phyloP scores from a whole-genome alignment of 2,329 filamentous ascomycete genomes.

The Cryphonectria radicalis region DNA sequence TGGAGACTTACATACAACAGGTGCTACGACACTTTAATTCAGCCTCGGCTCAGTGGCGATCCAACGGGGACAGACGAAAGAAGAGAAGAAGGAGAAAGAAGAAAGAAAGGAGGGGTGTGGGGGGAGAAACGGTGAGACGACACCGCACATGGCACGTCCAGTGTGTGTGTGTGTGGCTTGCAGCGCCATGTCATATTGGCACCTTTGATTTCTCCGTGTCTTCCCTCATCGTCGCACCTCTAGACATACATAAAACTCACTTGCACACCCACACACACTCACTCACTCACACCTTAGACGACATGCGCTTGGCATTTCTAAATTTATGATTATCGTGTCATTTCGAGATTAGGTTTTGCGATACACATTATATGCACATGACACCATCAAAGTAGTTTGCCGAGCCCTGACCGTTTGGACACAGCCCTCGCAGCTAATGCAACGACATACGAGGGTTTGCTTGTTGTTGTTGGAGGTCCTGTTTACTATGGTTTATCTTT shows the following conservation, averaged over 20 bases:
- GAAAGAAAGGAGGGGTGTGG: background rate
- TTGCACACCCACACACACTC: background rate
- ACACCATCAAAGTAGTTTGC: background rate
- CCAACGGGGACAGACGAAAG: background rate
- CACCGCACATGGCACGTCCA: background rate
- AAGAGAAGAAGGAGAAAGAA: background rate
- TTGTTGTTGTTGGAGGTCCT: no score
- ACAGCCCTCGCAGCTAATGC: constrained; percentile 1
- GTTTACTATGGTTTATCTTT: background rate
- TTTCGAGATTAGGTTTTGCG: background rate
- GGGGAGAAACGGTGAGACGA: background rate
- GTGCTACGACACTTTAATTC: background rate
- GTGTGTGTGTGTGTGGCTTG: background rate
- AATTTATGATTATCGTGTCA: background rate
- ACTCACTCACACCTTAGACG: background rate
- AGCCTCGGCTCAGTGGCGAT: background rate
- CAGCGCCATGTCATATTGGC: background rate
- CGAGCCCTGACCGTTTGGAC: background rate
- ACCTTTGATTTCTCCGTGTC: background rate
- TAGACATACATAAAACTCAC: background rate
- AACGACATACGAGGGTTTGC: background rate
- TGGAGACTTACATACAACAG: background rate
- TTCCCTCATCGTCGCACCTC: background rate
- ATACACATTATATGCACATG: background rate
- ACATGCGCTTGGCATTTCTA: constrained; percentile 6